Conservation (phyloP, 2,329 filamentous ascomycete genomes). For the Metarhizium robertsii region DNA sequence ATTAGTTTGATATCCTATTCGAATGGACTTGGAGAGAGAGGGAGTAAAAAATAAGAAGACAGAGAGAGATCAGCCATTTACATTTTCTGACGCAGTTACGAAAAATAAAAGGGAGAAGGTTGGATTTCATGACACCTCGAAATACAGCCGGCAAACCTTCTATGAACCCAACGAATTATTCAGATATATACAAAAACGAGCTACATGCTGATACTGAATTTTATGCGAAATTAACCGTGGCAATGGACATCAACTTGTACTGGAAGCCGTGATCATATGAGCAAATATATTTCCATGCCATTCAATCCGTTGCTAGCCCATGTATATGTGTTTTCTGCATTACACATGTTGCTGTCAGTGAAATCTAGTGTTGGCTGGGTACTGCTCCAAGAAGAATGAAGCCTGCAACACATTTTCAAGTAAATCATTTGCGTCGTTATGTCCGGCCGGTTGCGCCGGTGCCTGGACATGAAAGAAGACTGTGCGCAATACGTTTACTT, state of each 20-base stretch:
- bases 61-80: neutral
- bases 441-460: neutral
- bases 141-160: neutral
- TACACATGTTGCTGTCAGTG: too few relatives aligned
- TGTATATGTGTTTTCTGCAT: too few relatives aligned
- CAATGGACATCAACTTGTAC: too few relatives aligned
- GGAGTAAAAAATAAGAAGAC: neutral
- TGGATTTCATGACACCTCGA: slow-evolving; percentile 2
- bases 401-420: too few relatives aligned
- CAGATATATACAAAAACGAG: too few relatives aligned
- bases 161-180: neutral
- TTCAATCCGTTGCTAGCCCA: too few relatives aligned
- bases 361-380: too few relatives aligned
- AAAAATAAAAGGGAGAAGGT: neutral
- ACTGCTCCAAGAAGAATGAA: too few relatives aligned
- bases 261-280: too few relatives aligned
- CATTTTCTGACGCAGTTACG: neutral
- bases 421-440: neutral
- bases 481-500: neutral
- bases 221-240: too few relatives aligned
- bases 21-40: neutral
- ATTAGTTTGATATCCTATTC: slow-evolving; percentile 12
- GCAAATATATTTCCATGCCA: too few relatives aligned
- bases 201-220: too few relatives aligned
- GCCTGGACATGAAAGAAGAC: neutral